Evolutionary conservation across 176 grass and related monocot genomes (phyloP).

Genomic region (Ensete ventricosum): DNA sequence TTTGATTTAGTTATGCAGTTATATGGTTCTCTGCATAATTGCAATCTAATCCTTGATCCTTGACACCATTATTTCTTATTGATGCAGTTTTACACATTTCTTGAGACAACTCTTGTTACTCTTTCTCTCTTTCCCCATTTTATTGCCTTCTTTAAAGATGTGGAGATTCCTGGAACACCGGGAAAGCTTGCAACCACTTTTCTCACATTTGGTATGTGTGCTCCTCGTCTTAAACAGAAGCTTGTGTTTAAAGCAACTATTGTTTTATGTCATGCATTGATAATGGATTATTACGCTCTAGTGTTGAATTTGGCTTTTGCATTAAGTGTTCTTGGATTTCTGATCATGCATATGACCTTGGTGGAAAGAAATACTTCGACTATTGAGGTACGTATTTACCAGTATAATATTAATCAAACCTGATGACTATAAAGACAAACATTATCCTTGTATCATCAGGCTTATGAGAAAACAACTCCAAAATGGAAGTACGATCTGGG

Average conservation of each 20-base stretch:
- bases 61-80: conserved; percentile 1
- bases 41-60: conserved; percentile 1
- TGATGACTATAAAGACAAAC: conserved; percentile 3
- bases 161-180: conserved; percentile 72
- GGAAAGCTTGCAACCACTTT: conserved; percentile 89
- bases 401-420: conserved; percentile 3
- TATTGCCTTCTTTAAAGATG: conserved; percentile 88
- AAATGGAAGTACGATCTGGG: conserved; percentile 92
- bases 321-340: conserved; percentile 79
- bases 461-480: conserved; percentile 86
- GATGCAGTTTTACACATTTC: conserved; percentile 92
- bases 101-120: conserved; percentile 81
- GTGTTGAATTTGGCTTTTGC: conserved; percentile 84
- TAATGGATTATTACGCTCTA: conserved; percentile 23
- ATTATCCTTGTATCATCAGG: conserved; percentile 30
- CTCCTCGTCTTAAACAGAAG: conserved; percentile 6
- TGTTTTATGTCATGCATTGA: neutral
- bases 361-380: conserved; percentile 80
- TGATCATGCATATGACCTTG: conserved; percentile 91
- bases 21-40: neutral
- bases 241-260: conserved; percentile 1
- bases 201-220: conserved; percentile 74
- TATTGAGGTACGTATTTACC: conserved; percentile 55
- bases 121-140: conserved; percentile 77
- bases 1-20: neutral